phyloP scores from a whole-genome alignment of 2,329 filamentous ascomycete genomes.

The Fusarium luffae region DNA sequence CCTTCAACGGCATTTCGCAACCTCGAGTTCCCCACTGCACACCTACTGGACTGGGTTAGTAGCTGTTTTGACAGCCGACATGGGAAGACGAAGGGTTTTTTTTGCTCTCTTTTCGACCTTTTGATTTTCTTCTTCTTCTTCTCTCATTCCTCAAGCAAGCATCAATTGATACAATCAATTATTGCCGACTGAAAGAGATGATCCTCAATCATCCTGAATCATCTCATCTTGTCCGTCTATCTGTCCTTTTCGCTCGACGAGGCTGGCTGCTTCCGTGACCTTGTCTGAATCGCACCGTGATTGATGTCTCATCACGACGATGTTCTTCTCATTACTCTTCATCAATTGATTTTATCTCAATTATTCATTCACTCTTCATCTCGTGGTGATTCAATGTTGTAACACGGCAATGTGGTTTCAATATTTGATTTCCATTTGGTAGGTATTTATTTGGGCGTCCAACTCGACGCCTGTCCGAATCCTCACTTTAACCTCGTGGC shows the following conservation, averaged over 20 bases:
- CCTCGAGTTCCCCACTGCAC: slow-evolving; percentile 10
- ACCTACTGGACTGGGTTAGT: slow-evolving; percentile 30
- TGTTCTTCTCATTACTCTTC: not conserved
- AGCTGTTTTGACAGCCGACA: slow-evolving; percentile 17
- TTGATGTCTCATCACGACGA: slow-evolving; percentile 21
- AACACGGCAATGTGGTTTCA: slow-evolving; percentile 30
- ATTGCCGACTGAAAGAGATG: not conserved
- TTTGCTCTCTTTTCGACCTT: not conserved
- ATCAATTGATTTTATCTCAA: slow-evolving; percentile 1
- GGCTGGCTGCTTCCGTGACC: slow-evolving; percentile 20
- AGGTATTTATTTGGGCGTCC: slow-evolving; percentile 58
- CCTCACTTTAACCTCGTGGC: slow-evolving; percentile 79
- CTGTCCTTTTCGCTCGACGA: slow-evolving; percentile 7
- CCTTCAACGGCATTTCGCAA: slow-evolving; percentile 4
- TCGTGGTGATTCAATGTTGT: slow-evolving; percentile 12
- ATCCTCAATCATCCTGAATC: not conserved
- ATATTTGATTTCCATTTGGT: slow-evolving; percentile 48
- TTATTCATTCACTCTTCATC: not conserved
- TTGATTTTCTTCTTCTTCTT: not conserved
- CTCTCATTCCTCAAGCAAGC: not conserved
- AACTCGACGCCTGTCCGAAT: slow-evolving; percentile 71
- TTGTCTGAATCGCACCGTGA: slow-evolving; percentile 8
- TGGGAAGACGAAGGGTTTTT: slow-evolving; percentile 27
- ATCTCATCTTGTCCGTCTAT: not conserved
- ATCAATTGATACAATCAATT: slow-evolving; percentile 8